Evolutionary conservation across 2,329 filamentous ascomycete genomes (phyloP).

Genomic region (Ceratocystis cacaofunesta): DNA sequence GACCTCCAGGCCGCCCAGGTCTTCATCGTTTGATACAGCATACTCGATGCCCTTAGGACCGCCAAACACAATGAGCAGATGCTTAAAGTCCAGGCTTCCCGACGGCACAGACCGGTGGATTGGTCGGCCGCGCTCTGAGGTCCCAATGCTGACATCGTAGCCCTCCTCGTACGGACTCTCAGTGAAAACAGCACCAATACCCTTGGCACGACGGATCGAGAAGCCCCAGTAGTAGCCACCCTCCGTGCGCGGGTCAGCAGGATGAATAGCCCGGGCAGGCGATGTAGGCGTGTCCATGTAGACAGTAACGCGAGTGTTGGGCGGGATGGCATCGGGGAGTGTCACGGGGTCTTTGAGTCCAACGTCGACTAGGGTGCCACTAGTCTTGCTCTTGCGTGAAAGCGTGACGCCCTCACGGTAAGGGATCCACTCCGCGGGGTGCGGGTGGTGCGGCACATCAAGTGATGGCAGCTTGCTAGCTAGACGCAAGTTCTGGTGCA

Average conservation of each 20-base stretch:
- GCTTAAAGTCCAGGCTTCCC: constrained; percentile 37
- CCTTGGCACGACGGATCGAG: constrained; percentile 48
- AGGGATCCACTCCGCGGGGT: constrained; percentile 59
- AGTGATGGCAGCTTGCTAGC: constrained; percentile 61
- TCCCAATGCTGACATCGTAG: constrained; percentile 72
- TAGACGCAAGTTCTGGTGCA: constrained; percentile 62
- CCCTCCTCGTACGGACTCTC: constrained; percentile 60
- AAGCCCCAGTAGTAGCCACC: constrained; percentile 82
- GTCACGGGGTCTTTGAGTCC: constrained; percentile 40
- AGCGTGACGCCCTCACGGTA: constrained; percentile 66
- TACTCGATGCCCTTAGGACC: constrained; percentile 67
- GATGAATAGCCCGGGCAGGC: constrained; percentile 39
- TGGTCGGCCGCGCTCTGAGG: constrained; percentile 57
- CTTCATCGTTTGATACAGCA: constrained; percentile 47
- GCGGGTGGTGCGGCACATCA: constrained; percentile 74
- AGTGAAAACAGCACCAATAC: constrained; percentile 60
- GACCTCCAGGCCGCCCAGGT: constrained; percentile 46
- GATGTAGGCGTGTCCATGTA: constrained; percentile 42
- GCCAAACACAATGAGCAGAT: constrained; percentile 66
- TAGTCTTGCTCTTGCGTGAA: constrained; percentile 23
- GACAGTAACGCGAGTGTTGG: constrained; percentile 59
- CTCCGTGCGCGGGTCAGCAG: constrained; percentile 54
- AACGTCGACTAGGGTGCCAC: constrained; percentile 43
- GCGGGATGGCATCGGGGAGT: constrained; percentile 47
- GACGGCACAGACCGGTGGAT: constrained; percentile 32